Percentiles rank a stretch among this genome's conserved stretches.
These are phyloP conservation scores for Penicillium egyptiacum DNA, from an alignment of 495 filamentous ascomycete species.

Conservation along the genomic window DNA sequence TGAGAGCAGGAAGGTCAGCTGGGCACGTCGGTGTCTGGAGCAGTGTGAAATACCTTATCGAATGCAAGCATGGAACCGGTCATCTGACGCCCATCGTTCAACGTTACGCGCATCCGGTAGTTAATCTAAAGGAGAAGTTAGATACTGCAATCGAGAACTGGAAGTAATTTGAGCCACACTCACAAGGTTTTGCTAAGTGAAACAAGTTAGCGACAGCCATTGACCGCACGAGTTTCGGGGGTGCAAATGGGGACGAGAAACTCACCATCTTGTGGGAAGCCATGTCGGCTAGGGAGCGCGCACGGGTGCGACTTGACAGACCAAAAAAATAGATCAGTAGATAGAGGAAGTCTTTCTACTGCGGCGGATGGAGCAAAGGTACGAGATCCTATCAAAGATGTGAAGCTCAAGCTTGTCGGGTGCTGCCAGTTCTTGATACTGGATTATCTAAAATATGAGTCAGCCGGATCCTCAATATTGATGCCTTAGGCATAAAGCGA, in stretches of 20 bases:
- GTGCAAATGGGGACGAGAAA: slow-evolving; percentile 32
- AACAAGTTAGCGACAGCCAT: slow-evolving; percentile 66
- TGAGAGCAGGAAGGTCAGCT: slow-evolving; percentile 19
- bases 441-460: slow-evolving; percentile 18
- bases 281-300: slow-evolving; percentile 63
- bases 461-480: neutral
- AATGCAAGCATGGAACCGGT: slow-evolving; percentile 96
- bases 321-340: slow-evolving; percentile 51
- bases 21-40: slow-evolving; percentile 12
- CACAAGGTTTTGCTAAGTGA: slow-evolving; percentile 89
- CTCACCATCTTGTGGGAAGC: slow-evolving; percentile 96
- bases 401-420: slow-evolving; percentile 27
- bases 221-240: slow-evolving; percentile 53
- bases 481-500: neutral
- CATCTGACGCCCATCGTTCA: slow-evolving; percentile 95
- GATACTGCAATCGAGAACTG: slow-evolving; percentile 8
- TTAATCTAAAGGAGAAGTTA: slow-evolving; percentile 72
- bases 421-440: slow-evolving; percentile 27
- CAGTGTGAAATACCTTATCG: slow-evolving; percentile 70
- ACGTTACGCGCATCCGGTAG: slow-evolving; percentile 95
- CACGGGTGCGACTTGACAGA: slow-evolving; percentile 67
- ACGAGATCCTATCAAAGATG: slow-evolving; percentile 19
- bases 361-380: slow-evolving; percentile 17
- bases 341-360: slow-evolving; percentile 28
- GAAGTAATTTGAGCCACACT: slow-evolving; percentile 37